Base-by-base conservation (phyloP, 2,329 filamentous ascomycete genomes). In the Cordyceps pruinosa region DNA sequence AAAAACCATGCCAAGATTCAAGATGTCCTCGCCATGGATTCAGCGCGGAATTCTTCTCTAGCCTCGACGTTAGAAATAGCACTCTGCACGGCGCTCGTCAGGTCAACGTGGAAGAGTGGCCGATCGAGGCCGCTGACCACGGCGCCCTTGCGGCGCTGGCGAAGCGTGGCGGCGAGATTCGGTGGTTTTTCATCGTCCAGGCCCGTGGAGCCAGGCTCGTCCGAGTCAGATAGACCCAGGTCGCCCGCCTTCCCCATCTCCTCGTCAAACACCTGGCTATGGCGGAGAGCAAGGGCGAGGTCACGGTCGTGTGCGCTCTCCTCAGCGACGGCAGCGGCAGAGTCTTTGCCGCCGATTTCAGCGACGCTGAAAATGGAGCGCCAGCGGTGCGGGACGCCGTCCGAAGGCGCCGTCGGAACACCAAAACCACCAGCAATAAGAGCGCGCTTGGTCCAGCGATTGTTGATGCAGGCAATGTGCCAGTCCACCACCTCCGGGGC, bases 331-430 rank as follows among this genome's bases (percentile, higher is more conserved):
- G 83, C 83, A 1, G 87, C 87, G 0, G 88, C 88, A 5, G 86
- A 89, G 54, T 84, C 74, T 5, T 77, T 75, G 21, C 90, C 87
- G 60, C 90, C 85, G 61, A 95, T 85, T 67, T 96, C 90, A 2
- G 93, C 90, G 23, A 97, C 90, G 67, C 85, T 91, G 77, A 96
- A 97, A 62, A 97, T 91, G n/a, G 91, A 89, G 69, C 90, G 92
- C 93, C 92, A 97, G 59, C 89, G 82, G 61, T 83, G 78, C 64
- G 82, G 81, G 7, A 77, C 71, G 1, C 75, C 35, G 19, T 66
- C 64, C 5, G 60, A 59, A 7, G 69, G 70, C 15, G 76, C 77
- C 1, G 84, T 83, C 2, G 90, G 91, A 68, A 88, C 91, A 2
- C 93, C 93, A 66, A 97, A 97, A 13, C 93, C 93, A 25, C 88